These are phyloP conservation scores for Saccharomyces pastorianus DNA, from an alignment of 1,139 yeast species.

Conservation along the genomic window DNA sequence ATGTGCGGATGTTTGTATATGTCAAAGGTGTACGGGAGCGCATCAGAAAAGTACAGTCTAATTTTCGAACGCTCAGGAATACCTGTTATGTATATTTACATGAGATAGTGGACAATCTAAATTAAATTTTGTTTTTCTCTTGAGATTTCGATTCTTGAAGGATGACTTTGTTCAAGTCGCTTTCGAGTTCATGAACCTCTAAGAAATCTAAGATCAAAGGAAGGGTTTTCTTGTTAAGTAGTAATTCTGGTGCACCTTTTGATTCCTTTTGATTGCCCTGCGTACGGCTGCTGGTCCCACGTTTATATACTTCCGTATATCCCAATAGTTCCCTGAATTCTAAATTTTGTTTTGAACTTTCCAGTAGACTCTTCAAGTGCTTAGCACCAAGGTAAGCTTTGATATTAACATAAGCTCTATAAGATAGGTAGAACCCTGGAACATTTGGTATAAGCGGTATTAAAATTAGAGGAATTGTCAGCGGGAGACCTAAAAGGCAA, in stretches of 20 bases:
- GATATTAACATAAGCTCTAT: constrained; percentile 75
- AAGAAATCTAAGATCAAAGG: constrained; percentile 15
- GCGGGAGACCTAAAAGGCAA: constrained; percentile 60
- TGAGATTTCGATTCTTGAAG: constrained; percentile 3
- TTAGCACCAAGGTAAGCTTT: constrained; percentile 72
- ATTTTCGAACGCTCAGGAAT: neutral
- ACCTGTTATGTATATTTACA: neutral
- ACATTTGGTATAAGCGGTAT: constrained; percentile 87
- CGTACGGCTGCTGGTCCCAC: constrained; percentile 4
- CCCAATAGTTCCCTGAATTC: constrained; percentile 19
- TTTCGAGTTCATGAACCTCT: constrained; percentile 35
- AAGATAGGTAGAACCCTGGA: constrained; percentile 86
- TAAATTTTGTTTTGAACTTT: constrained; percentile 16
- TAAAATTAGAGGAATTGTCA: constrained; percentile 71
- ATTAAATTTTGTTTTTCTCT: neutral
- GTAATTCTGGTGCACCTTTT: constrained; percentile 17
- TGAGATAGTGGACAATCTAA: neutral
- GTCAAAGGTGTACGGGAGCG: neutral
- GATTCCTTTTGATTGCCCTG: constrained; percentile 4
- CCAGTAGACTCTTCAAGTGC: constrained; percentile 38
- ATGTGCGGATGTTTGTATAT: neutral
- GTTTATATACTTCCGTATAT: constrained; percentile 10
- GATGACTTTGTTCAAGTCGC: constrained; percentile 34
- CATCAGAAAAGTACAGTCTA: neutral
- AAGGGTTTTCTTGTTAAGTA: constrained; percentile 10